Percentiles rank a stretch among this genome's conserved stretches.
Conservation (phyloP, 1,284 basidiomycete species). For the Rhodotorula sp. region DNA sequence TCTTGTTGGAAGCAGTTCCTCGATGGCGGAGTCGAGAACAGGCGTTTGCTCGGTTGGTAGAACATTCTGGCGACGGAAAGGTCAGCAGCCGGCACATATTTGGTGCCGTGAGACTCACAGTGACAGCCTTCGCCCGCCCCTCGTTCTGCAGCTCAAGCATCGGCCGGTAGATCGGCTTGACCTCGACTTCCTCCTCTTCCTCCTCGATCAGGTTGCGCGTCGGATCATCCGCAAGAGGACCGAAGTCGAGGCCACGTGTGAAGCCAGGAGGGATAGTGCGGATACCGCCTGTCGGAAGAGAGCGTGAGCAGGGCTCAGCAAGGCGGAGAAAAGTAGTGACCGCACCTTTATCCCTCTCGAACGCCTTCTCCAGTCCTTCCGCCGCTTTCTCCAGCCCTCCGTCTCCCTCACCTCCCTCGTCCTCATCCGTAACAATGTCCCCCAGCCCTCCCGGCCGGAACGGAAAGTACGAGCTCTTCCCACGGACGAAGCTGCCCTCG, state of each 20-base stretch:
- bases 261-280: conserved; percentile 53
- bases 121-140: not conserved
- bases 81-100: not conserved
- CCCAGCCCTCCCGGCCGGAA: conserved; percentile 84
- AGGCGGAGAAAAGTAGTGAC: not conserved
- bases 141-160: conserved; percentile 35
- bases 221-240: conserved; percentile 54
- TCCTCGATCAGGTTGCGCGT: conserved; percentile 49
- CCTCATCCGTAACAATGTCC: conserved; percentile 26
- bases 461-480: conserved; percentile 86
- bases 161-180: conserved; percentile 43
- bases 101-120: not conserved
- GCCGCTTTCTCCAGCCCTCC: conserved; percentile 54
- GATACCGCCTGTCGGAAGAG: conserved; percentile 43
- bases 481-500: conserved; percentile 74
- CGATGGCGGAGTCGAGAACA: conserved; percentile 32
- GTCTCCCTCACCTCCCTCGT: conserved; percentile 9
- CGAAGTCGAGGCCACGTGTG: conserved; percentile 61
- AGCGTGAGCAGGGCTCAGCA: conserved; percentile 39
- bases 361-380: conserved; percentile 38
- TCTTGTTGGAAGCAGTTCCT: conserved; percentile 32
- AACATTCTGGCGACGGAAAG: not conserved
- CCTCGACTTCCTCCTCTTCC: conserved; percentile 43
- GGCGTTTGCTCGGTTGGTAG: not conserved
- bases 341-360: conserved; percentile 35